A percentile compares a stretch with the other conserved stretches of the same genome.
Conservation (phyloP, 306 rosid species). For the Lupinus albus region DNA sequence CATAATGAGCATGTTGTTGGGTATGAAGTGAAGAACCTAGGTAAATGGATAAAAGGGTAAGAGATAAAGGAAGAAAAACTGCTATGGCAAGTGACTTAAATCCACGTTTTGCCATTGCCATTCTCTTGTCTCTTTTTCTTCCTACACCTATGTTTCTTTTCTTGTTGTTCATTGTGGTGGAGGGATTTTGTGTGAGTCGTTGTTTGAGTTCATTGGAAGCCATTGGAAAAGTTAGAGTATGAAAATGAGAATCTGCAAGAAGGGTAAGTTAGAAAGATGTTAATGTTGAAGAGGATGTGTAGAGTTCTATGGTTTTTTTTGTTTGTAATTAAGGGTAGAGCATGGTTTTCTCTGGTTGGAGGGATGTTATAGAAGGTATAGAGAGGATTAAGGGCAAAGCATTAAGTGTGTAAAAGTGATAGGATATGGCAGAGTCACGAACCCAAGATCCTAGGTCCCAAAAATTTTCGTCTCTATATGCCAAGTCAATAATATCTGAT, state of each 20-base stretch:
- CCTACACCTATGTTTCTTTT: not conserved
- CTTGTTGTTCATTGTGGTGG: not conserved
- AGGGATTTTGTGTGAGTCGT: slow-evolving; percentile 43
- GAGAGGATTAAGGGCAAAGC: not conserved
- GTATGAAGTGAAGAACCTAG: slow-evolving; percentile 30
- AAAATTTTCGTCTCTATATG: too few species aligned
- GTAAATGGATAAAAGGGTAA: slow-evolving; percentile 49
- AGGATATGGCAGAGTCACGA: too few species aligned
- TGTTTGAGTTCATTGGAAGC: slow-evolving; percentile 58
- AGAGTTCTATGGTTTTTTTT: not conserved
- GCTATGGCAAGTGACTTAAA: slow-evolving; percentile 61
- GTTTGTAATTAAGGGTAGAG: slow-evolving; percentile 37
- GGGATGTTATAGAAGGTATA: slow-evolving; percentile 6
- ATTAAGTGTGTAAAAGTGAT: slow-evolving; percentile 24
- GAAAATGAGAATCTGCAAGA: not conserved
- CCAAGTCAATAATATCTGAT: too few species aligned
- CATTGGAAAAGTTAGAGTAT: slow-evolving; percentile 37
- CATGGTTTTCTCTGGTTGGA: slow-evolving; percentile 43
- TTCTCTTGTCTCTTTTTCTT: slow-evolving; percentile 34
- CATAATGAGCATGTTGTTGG: not conserved
- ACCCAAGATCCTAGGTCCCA: too few species aligned
- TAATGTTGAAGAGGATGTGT: not conserved
- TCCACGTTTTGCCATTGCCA: slow-evolving; percentile 76
- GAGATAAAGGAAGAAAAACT: slow-evolving; percentile 52
- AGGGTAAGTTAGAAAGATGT: not conserved